These are phyloP conservation scores for Linum tenue DNA, from an alignment of 345 rosid genomes.

Conservation along the genomic window DNA sequence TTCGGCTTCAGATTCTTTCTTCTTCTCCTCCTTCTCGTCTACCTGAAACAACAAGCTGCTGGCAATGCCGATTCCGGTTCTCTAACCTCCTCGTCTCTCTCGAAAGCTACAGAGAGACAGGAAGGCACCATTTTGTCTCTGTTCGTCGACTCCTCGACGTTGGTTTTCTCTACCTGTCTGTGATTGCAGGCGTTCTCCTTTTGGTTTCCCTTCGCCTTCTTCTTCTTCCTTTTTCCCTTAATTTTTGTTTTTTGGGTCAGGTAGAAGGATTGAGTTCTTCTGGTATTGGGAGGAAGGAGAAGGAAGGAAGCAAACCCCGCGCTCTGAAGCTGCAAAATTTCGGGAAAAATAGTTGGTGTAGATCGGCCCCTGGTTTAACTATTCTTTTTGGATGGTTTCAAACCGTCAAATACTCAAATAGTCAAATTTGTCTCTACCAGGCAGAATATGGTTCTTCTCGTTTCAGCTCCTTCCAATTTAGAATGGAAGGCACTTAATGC, in stretches of 20 bases:
- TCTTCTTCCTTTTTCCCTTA: background rate
- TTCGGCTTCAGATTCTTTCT: background rate
- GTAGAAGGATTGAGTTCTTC: background rate
- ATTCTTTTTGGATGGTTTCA: background rate
- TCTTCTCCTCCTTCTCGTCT: background rate
- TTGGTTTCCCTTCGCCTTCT: background rate
- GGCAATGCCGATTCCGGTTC: background rate
- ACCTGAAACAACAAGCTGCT: background rate
- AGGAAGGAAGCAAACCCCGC: background rate
- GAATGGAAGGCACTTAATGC: no score
- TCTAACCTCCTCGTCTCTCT: conserved; percentile 9
- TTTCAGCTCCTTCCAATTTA: background rate
- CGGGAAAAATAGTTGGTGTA: background rate
- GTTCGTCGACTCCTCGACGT: background rate
- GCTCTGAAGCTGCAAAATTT: background rate
- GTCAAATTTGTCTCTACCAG: no score
- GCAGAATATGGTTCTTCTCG: background rate
- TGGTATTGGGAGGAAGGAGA: background rate
- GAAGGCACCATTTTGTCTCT: background rate
- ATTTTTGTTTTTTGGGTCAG: no score
- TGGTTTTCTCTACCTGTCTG: no score
- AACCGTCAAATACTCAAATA: no score
- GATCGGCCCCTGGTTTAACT: background rate
- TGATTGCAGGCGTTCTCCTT: no score
- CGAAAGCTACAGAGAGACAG: conserved; percentile 15